phyloP scores from a whole-genome alignment of 2,329 filamentous ascomycete species.

The Calonectria crousiana region DNA sequence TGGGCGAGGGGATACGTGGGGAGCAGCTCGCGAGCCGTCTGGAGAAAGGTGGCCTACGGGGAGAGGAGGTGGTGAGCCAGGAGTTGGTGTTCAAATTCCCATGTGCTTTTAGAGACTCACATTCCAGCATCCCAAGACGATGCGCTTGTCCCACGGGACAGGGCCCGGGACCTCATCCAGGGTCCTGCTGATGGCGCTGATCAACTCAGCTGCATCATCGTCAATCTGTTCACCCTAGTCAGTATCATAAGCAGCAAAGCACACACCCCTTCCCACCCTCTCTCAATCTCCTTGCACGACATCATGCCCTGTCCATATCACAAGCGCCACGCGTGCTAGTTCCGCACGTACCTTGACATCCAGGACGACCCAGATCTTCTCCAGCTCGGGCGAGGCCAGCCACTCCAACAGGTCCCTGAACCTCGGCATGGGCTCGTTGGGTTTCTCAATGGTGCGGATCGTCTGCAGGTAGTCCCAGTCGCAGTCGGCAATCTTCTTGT shows the following conservation, averaged over 20 bases:
- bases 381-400: slow-evolving; percentile 72
- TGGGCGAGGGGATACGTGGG: slow-evolving; percentile 74
- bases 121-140: slow-evolving; percentile 88
- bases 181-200: slow-evolving; percentile 75
- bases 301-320: neutral
- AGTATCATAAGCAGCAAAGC: neutral
- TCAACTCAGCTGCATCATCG: slow-evolving; percentile 77
- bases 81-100: neutral
- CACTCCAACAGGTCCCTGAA: slow-evolving; percentile 81
- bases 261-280: neutral
- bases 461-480: slow-evolving; percentile 80
- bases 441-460: slow-evolving; percentile 75
- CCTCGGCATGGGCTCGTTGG: slow-evolving; percentile 79
- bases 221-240: slow-evolving; percentile 64
- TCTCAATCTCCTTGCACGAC: neutral
- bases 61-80: neutral
- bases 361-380: slow-evolving; percentile 83
- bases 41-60: slow-evolving; percentile 73
- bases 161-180: slow-evolving; percentile 65
- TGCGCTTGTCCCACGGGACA: slow-evolving; percentile 76
- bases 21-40: slow-evolving; percentile 70
- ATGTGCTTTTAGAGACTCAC: slow-evolving; percentile 53
- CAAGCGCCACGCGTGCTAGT: neutral
- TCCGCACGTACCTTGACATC: slow-evolving; percentile 80
- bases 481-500: slow-evolving; percentile 79